Base-by-base conservation (phyloP, 1,284 basidiomycete genomes). In the Tausonia pullulans region DNA sequence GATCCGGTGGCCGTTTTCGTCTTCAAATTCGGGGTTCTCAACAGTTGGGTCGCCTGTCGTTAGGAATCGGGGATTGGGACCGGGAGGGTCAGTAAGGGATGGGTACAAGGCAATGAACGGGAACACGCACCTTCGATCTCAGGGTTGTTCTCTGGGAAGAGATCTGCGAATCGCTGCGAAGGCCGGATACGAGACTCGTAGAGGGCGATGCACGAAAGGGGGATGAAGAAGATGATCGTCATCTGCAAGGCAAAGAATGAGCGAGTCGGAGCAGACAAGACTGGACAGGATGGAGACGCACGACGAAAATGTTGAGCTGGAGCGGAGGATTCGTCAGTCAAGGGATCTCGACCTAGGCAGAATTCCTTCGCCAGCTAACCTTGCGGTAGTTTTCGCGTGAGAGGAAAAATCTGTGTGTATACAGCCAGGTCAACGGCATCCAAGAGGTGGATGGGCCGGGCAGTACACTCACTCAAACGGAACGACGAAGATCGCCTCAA, bases 401-500 rank as follows among this genome's bases (percentile, higher is more conserved):
- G 14, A 75, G 64, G 56, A 73, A 41, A 51, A 69, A 74, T 69
- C 69, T 72, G 66, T 16, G 6, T n/a, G 43, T 13, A 54, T 6
- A 48, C n/a, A 13, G 14, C 13, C 9, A 11, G 16, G 43, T 16
- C 3, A 16, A n/a, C 43, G 56, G 13, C 40, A 58, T 43, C 48
- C 27, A 6, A 53, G 46, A 16, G 27, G 46, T 45, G 49, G 27
- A 60, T 43, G 16, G 14, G 46, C 5, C 41, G 27, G 60, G 63
- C 52, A 70, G 70, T 67, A 86, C 84, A 74, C 78, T 81, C 71
- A 92, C 88, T 95, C 92, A 58, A 90, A 79, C 11, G 93, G 93
- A 0, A 85, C 88, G 65, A 95, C 79, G 53, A 95, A 77, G 70
- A 91, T 75, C 0, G 81, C 79, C 75, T 97, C 94, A 67, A 95